Conservation (phyloP, 2,329 filamentous ascomycete genomes). For the Colletotrichum eleusines region DNA sequence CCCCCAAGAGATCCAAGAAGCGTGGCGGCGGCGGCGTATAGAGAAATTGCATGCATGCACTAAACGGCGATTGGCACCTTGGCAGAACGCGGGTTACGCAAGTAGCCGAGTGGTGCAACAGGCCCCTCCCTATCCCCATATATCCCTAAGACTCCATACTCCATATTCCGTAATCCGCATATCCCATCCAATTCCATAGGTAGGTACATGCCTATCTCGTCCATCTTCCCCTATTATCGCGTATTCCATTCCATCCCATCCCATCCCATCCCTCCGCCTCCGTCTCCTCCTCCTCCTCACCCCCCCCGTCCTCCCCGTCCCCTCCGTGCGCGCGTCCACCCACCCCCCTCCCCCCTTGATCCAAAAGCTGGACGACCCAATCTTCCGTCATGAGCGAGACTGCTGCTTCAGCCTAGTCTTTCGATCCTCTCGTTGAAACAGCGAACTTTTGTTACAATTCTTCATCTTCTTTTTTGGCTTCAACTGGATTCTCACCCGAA, state of each 20-base stretch:
- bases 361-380: conserved; percentile 8
- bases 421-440: conserved; percentile 1
- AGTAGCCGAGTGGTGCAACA: neutral
- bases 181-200: neutral
- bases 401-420: conserved; percentile 4
- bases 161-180: neutral
- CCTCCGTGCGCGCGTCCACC: neutral
- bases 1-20: neutral
- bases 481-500: neutral
- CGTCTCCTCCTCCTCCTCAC: neutral
- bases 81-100: conserved; percentile 1
- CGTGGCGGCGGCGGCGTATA: conserved; percentile 1
- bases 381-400: conserved; percentile 12
- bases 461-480: neutral
- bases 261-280: neutral
- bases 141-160: neutral
- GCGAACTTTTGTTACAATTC: neutral
- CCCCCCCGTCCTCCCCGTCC: neutral
- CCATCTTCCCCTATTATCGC: neutral
- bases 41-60: conserved; percentile 7
- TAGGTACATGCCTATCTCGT: too few relatives aligned
- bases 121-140: neutral
- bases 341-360: neutral
- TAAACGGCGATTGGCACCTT: conserved; percentile 1
- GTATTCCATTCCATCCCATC: neutral